Evolutionary conservation across 2,329 filamentous ascomycete genomes (phyloP).

Genomic region (Ophiocordyceps robertsii): DNA sequence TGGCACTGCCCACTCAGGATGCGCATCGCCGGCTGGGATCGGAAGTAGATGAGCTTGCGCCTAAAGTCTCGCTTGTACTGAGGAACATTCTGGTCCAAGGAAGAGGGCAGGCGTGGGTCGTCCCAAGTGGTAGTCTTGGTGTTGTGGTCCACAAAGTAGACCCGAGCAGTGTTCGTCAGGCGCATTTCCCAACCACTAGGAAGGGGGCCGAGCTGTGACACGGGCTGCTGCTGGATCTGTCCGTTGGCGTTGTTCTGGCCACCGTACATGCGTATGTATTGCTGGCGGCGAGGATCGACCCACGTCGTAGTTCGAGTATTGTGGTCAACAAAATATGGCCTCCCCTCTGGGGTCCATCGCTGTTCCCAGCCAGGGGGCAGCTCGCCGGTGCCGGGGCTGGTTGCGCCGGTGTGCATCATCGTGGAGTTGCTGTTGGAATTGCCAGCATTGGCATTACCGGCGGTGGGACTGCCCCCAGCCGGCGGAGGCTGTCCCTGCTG

Average conservation of each 20-base stretch:
- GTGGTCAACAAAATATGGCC: constrained; percentile 95
- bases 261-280: constrained; percentile 95
- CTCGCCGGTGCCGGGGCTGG: constrained; percentile 87
- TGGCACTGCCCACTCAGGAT: constrained; percentile 95
- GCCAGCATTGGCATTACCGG: constrained; percentile 14
- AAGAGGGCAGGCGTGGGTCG: constrained; percentile 87
- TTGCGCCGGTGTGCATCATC: constrained; percentile 88
- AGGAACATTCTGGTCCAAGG: constrained; percentile 92
- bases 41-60: constrained; percentile 97
- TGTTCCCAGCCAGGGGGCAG: constrained; percentile 95
- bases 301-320: constrained; percentile 97
- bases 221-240: constrained; percentile 90
- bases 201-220: constrained; percentile 87
- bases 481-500: constrained; percentile 32
- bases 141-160: constrained; percentile 99
- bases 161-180: constrained; percentile 89
- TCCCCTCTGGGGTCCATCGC: constrained; percentile 84
- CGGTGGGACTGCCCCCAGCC: constrained; percentile 14
- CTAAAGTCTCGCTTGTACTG: constrained; percentile 99
- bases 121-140: constrained; percentile 99
- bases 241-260: constrained; percentile 77
- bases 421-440: constrained; percentile 41
- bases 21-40: constrained; percentile 89
- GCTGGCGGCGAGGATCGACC: constrained; percentile 93
- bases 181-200: constrained; percentile 99